Evolutionary conservation across 257 asterid species (phyloP), one percentile per base, ranked within the genome.

Genomic region (Verbascum thapsus): DNA sequence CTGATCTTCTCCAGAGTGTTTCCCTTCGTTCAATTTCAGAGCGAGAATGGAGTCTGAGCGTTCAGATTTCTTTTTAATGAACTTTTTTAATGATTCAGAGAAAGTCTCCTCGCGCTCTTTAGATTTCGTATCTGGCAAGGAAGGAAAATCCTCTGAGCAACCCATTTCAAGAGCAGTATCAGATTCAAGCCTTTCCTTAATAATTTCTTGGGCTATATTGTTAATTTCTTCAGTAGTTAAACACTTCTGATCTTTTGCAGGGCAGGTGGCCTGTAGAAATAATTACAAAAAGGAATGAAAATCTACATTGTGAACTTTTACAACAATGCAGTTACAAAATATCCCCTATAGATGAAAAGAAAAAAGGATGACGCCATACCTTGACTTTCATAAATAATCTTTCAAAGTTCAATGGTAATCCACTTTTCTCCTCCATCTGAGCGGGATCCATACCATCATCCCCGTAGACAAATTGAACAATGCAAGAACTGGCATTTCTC

Each of bases 381-480:
- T 92, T 89, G 71, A 83, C 81, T 80, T 87, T 92, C 97, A 87
- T 83, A 56, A 87, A 83, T 78, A 92, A 78, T 74, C 99, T 80
- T 67, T 86, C 90, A 49, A 92, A 89, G 74, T 89, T 87, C 48
- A 92, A 64, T 3, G 99, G 97, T 61, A 72, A 84, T 23, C 99
- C 99, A 74, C 72, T 79, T 72, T 80, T 85, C 66, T 78, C 99
- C 79, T 92, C 99, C 99, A 92, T 92, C 70, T 85, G 96, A 11
- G 91, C 80, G 70, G 99, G 97, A 77, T 92, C 99, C 99, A 92
- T 80, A 69, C 95, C 96, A 79, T 92, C 99, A 75, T 86, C 90
- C 37, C 99, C 99, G 60, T 92, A 92, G 64, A 66, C 45, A 72
- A 92, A 92, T 72, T 92, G 99, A 58, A 89, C 79, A 72, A 92